Base-by-base conservation (phyloP, 257 asterid genomes). In the Solanum clarkiae region DNA sequence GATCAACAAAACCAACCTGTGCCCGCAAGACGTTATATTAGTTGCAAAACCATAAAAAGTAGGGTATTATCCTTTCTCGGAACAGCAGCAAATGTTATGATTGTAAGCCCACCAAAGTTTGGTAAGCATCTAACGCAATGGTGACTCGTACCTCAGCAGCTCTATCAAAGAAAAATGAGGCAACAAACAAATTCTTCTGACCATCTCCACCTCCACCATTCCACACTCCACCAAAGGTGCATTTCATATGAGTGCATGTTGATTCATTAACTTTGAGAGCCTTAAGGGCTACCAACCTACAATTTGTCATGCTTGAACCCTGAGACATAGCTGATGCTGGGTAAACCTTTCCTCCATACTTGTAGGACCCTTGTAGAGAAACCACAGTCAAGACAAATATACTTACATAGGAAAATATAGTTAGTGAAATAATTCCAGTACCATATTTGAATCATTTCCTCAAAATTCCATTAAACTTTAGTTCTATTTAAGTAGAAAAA, bases 141-240 rank as follows among this genome's bases (percentile, higher is more conserved):
- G 82, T 53, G 54, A 18, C 83, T 80, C 82, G 57, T 91, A 95
- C 99, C 98, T 96, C 98, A 49, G 94, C 95, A 82, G 99, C 99
- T 92, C 98, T 92, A 87, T 95, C 98, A 79, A 94, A 96, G 89
- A 96, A 96, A 87, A 96, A 96, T 49, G 99, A 96, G 79, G 99
- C 98, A 57, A 96, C 98, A 68, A 94, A 96, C 59, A 96, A 90
- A 90, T 94, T 95, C 92, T 93, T 96, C 90, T 92, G 98, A 84
- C 98, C 99, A 89, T 95, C 97, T 10, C 98, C 98, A 44, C 99
- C 98, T 51, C 99, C 98, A 56, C 99, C 99, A 72, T 92, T 96
- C 99, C 99, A 96, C 84, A 96, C 89, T 60, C 98, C 99, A 32
- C 98, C 98, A 89, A 96, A 96, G 47, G 99, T 95, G 88, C 99